A percentile compares a stretch with the other conserved stretches of the same genome.
These are phyloP conservation scores for Hyphodiscus hymeniophilus DNA, from an alignment of 495 filamentous ascomycete genomes.

Conservation along the genomic window DNA sequence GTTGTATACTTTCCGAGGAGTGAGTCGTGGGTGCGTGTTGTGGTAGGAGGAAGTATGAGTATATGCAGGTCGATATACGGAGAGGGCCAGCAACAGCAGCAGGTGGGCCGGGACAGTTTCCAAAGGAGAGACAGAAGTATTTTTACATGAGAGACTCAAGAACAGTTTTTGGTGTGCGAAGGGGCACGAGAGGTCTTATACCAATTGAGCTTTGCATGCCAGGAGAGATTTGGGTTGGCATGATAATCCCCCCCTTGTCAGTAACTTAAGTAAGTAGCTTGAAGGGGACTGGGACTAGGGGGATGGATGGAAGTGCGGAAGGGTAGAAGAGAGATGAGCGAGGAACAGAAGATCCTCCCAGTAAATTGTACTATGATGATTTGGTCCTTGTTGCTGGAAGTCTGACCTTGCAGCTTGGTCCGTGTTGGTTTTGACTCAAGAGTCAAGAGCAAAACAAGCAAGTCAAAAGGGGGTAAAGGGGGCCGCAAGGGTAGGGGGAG, in stretches of 20 bases:
- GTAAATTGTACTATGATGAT: neutral
- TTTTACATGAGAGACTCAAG: constrained; percentile 4
- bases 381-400: too few species aligned
- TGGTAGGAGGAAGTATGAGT: neutral
- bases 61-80: constrained; percentile 6
- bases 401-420: too few species aligned
- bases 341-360: neutral
- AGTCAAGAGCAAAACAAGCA: too few species aligned
- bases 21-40: neutral
- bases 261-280: too few species aligned
- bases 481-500: too few species aligned
- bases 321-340: too few species aligned
- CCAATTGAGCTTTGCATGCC: constrained; percentile 11
- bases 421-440: too few species aligned
- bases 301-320: too few species aligned
- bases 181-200: constrained; percentile 18
- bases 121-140: neutral
- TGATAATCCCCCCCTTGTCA: neutral
- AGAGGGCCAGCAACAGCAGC: constrained; percentile 4
- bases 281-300: too few species aligned
- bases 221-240: constrained; percentile 7
- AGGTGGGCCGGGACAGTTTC: constrained; percentile 4
- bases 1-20: neutral
- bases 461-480: too few species aligned
- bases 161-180: constrained; percentile 9